phyloP scores from a whole-genome alignment of 2,329 filamentous ascomycete genomes.

The Shiraia bambusicola region DNA sequence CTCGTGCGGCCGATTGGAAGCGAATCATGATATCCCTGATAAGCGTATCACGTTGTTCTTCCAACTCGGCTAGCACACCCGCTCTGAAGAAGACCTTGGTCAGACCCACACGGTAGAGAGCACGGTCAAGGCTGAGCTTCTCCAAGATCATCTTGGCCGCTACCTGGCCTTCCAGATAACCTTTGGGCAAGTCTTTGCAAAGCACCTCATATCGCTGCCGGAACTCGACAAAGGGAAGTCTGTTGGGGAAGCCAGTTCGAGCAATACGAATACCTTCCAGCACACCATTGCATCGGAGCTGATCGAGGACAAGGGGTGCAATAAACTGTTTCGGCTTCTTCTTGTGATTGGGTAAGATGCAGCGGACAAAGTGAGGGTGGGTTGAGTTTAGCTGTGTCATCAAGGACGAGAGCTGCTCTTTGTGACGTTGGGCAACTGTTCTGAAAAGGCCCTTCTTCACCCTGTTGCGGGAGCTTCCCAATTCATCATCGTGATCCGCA shows the following conservation, averaged over 20 bases:
- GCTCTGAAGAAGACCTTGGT: conserved; percentile 98
- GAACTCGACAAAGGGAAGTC: conserved; percentile 89
- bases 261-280: conserved; percentile 98
- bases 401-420: conserved; percentile 94
- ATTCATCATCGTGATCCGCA: conserved; percentile 74
- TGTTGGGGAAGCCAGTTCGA: conserved; percentile 93
- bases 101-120: conserved; percentile 87
- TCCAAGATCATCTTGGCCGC: conserved; percentile 85
- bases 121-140: conserved; percentile 79
- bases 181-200: conserved; percentile 80
- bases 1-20: conserved; percentile 90
- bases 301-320: conserved; percentile 89
- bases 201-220: conserved; percentile 94
- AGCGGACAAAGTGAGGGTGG: conserved; percentile 96
- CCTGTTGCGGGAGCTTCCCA: conserved; percentile 67
- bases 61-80: conserved; percentile 90
- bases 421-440: conserved; percentile 94
- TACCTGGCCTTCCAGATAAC: conserved; percentile 86
- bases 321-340: conserved; percentile 93
- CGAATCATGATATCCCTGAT: conserved; percentile 92
- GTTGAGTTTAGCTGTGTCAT: conserved; percentile 95
- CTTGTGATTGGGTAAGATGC: conserved; percentile 97
- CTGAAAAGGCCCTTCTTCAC: conserved; percentile 98
- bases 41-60: conserved; percentile 89
- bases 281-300: conserved; percentile 97